These are phyloP conservation scores for Sphaerostilbella broomeana DNA, from an alignment of 2,329 filamentous ascomycete genomes.

Conservation along the genomic window DNA sequence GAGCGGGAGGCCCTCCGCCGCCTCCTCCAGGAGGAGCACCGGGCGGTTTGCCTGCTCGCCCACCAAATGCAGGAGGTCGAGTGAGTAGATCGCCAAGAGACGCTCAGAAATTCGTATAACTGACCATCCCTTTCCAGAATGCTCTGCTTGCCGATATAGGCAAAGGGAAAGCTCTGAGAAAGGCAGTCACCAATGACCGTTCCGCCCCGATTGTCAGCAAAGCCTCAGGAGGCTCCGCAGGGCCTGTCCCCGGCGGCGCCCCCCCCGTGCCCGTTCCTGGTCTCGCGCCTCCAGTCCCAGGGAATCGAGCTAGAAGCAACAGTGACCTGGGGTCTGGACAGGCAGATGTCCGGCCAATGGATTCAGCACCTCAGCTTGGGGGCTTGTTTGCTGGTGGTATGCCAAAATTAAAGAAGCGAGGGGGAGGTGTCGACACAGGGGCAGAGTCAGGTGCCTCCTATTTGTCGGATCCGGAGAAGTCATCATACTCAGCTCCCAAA, in stretches of 20 bases:
- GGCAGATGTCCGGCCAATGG: conserved; percentile 35
- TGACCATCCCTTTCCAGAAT: conserved; percentile 50
- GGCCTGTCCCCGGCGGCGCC: conserved; percentile 63
- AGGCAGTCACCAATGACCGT: conserved; percentile 84
- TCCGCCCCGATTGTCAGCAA: conserved; percentile 64
- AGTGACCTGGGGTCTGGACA: conserved; percentile 61
- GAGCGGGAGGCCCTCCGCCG: conserved; percentile 58
- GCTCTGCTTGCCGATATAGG: conserved; percentile 82
- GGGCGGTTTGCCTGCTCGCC: conserved; percentile 50
- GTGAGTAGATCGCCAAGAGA: conserved; percentile 43
- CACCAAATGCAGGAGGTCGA: conserved; percentile 50
- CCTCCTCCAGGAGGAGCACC: conserved; percentile 43
- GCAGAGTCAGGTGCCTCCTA: conserved; percentile 58
- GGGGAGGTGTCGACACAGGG: conserved; percentile 71
- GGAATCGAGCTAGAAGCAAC: conserved; percentile 71
- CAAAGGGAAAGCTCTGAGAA: conserved; percentile 75
- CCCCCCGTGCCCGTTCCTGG: conserved; percentile 63
- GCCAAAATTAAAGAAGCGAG: conserved; percentile 85
- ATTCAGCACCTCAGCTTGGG: conserved; percentile 70
- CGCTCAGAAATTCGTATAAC: not conserved
- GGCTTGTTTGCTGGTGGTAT: conserved; percentile 91
- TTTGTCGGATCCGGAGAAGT: conserved; percentile 64
- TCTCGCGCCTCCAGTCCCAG: conserved; percentile 62
- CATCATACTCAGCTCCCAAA: conserved; percentile 29
- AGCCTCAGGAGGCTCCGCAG: conserved; percentile 34